phyloP scores from a whole-genome alignment of 2,329 filamentous ascomycete genomes.

The Neofusicoccum kwambonambiense region DNA sequence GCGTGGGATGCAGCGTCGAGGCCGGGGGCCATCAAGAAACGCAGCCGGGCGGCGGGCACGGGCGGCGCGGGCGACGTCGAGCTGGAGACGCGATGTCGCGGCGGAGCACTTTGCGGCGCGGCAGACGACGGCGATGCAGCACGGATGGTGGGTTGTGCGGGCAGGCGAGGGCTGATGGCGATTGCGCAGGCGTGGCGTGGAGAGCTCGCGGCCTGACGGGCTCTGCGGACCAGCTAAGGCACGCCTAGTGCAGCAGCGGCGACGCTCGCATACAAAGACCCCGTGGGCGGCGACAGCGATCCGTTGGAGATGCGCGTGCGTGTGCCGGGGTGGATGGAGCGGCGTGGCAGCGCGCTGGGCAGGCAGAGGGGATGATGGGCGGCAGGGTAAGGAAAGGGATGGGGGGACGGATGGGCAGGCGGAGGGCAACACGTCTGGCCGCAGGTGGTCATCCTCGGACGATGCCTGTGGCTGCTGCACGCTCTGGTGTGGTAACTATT shows the following conservation, averaged over 20 bases:
- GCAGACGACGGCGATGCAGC: conserved; percentile 7
- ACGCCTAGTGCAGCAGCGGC: conserved; percentile 15
- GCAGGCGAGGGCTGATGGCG: neutral
- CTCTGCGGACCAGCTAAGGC: conserved; percentile 11
- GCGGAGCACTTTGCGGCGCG: conserved; percentile 8
- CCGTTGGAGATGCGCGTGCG: conserved; percentile 12
- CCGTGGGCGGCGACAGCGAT: conserved; percentile 13
- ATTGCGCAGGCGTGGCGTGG: conserved; percentile 17
- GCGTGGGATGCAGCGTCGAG: conserved; percentile 5
- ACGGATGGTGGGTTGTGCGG: neutral
- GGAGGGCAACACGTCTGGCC: neutral
- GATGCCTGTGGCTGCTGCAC: conserved; percentile 20
- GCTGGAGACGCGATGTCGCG: conserved; percentile 11
- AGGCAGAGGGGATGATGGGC: neutral
- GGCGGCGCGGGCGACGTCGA: conserved; percentile 3
- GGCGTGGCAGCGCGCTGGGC: neutral
- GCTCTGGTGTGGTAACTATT: conserved; percentile 21
- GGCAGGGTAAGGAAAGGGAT: conserved; percentile 13
- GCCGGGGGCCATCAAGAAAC: conserved; percentile 12
- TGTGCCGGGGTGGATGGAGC: neutral
- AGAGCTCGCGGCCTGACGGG: conserved; percentile 15
- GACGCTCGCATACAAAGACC: conserved; percentile 18
- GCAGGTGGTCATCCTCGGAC: conserved; percentile 11
- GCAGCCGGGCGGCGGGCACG: neutral
- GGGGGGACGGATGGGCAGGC: conserved; percentile 17